Evolutionary conservation across 164 flowering plant species (phyloP).

Genomic region (Protea cynaroides): DNA sequence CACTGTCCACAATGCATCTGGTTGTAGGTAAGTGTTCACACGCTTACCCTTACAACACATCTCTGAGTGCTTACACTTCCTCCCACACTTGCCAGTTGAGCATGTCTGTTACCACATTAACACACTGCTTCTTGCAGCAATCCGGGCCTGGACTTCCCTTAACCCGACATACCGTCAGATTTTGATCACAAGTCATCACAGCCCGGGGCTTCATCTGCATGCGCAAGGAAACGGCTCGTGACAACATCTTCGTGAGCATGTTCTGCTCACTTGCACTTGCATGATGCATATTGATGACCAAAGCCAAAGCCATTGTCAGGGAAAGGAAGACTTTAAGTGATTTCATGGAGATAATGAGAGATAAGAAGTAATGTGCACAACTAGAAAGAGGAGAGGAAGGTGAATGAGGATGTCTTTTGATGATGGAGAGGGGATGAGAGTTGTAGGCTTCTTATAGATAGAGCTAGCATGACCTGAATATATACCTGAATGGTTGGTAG

Average conservation of each 20-base stretch:
- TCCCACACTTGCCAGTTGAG: slow-evolving; percentile 16
- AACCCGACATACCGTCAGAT: slow-evolving; percentile 12
- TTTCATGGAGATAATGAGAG: too few species aligned
- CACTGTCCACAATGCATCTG: slow-evolving; percentile 19
- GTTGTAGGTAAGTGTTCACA: slow-evolving; percentile 8
- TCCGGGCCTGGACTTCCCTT: slow-evolving; percentile 15
- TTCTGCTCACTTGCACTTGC: too few species aligned
- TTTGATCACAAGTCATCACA: slow-evolving; percentile 12
- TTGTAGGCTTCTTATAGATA: too few species aligned
- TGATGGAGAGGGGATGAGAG: too few species aligned
- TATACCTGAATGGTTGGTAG: too few species aligned
- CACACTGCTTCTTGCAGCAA: slow-evolving; percentile 24
- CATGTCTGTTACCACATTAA: slow-evolving; percentile 14
- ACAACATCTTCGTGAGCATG: neutral
- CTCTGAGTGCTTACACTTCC: slow-evolving; percentile 16
- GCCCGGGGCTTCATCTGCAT: neutral
- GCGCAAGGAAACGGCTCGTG: slow-evolving; percentile 10
- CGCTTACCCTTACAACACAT: slow-evolving; percentile 20
- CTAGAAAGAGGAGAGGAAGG: too few species aligned
- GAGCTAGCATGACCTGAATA: too few species aligned
- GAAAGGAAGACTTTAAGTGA: too few species aligned
- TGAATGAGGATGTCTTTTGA: too few species aligned
- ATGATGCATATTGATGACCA: too few species aligned
- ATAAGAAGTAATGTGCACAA: too few species aligned
- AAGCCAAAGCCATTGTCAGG: too few species aligned